Evolutionary conservation across 148 eudicot genomes (phyloP).

Genomic region (Vaccinium vitisidaea): DNA sequence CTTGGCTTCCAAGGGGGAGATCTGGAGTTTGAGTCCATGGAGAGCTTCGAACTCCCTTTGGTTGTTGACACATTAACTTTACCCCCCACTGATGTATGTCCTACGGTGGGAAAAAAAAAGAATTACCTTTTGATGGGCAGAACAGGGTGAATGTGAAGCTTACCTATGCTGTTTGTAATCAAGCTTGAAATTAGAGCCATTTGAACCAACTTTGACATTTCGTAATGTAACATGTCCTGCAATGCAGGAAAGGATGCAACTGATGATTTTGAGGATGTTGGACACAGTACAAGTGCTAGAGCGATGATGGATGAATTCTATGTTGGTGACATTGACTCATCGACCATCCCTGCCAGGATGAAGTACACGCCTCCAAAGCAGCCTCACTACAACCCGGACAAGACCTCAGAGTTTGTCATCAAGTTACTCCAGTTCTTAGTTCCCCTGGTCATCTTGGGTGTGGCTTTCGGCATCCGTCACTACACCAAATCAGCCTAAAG

Average conservation of each 20-base stretch:
- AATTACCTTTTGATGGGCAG: too few relatives aligned
- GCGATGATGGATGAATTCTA: conserved; percentile 77
- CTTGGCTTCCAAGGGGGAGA: too few relatives aligned
- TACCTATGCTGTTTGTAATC: too few relatives aligned
- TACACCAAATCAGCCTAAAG: conserved; percentile 59
- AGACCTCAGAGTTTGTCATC: conserved; percentile 63
- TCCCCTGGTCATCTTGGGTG: conserved; percentile 65
- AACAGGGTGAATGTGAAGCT: too few relatives aligned
- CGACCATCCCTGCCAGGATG: conserved; percentile 53
- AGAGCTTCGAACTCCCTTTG: too few relatives aligned
- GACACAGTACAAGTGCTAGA: conserved; percentile 82
- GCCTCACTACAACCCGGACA: conserved; percentile 63
- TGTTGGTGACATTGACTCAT: conserved; percentile 66
- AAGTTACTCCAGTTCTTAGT: conserved; percentile 85
- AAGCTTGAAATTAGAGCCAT: neutral
- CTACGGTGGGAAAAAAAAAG: too few relatives aligned
- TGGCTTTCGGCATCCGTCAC: conserved; percentile 70
- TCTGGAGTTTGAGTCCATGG: too few relatives aligned
- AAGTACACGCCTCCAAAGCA: conserved; percentile 64
- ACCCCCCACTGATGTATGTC: too few relatives aligned
- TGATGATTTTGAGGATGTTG: conserved; percentile 87
- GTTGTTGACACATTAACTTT: too few relatives aligned
- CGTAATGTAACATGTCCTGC: neutral
- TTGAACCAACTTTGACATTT: neutral
- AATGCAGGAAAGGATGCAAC: conserved; percentile 96